A percentile compares a stretch with the other conserved stretches of the same genome.
These are phyloP conservation scores for Spergularia bocconei DNA, from an alignment of 148 eudicot species.

Conservation along the genomic window DNA sequence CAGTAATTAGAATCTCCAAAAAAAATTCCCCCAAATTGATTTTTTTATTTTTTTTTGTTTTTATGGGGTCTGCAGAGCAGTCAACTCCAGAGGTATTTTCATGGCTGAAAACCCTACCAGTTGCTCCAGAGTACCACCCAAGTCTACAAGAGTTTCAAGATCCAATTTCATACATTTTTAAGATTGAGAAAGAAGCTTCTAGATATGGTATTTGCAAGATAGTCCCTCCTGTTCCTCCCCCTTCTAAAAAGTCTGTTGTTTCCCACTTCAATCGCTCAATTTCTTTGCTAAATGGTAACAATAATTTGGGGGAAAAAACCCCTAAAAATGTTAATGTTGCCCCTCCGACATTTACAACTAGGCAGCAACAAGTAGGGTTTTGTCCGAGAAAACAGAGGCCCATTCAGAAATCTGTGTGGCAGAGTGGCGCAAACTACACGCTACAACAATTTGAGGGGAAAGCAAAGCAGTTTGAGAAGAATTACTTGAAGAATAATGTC, in stretches of 20 bases:
- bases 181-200: conserved; percentile 88
- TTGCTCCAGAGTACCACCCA: conserved; percentile 93
- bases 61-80: conserved; percentile 32
- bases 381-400: conserved; percentile 92
- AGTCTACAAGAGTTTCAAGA: conserved; percentile 85
- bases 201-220: conserved; percentile 89
- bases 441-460: conserved; percentile 65
- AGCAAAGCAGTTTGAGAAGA: conserved; percentile 70
- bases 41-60: too few species aligned
- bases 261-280: conserved; percentile 62
- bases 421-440: conserved; percentile 77
- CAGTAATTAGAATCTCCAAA: not conserved
- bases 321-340: conserved; percentile 27
- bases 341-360: conserved; percentile 62
- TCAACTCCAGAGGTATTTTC: conserved; percentile 54
- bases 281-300: conserved; percentile 11
- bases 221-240: conserved; percentile 72
- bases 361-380: conserved; percentile 93
- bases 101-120: conserved; percentile 90
- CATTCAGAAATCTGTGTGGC: conserved; percentile 87
- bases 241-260: conserved; percentile 47
- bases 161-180: conserved; percentile 89
- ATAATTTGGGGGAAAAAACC: conserved; percentile 26
- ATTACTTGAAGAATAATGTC: conserved; percentile 43
- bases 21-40: not conserved